Evolutionary conservation across 345 rosid genomes (phyloP).

Genomic region (Mallotus nudiflorus): DNA sequence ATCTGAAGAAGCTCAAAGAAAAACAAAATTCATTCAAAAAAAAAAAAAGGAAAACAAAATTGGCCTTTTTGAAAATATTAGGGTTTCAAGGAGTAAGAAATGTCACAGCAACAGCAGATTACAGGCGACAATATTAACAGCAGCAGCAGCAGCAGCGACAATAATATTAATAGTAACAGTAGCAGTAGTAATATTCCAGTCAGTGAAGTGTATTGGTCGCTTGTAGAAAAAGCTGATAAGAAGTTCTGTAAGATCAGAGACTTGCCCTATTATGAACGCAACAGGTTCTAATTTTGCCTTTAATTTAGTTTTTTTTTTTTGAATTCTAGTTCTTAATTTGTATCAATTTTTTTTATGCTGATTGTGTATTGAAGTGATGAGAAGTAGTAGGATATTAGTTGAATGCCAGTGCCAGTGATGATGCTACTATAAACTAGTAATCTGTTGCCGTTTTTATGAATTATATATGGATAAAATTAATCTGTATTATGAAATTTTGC

Average conservation of each 20-base stretch:
- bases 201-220: slow-evolving; percentile 87
- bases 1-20: no score
- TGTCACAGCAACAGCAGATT: slow-evolving; percentile 37
- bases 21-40: no score
- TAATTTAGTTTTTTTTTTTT: not conserved
- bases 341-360: not conserved
- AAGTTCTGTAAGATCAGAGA: slow-evolving; percentile 98
- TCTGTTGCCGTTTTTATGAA: no score
- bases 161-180: slow-evolving; percentile 1
- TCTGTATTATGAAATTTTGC: no score
- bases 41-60: no score
- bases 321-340: not conserved
- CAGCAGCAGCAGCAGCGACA: slow-evolving; percentile 20
- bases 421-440: no score
- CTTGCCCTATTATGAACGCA: slow-evolving; percentile 91
- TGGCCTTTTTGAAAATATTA: not conserved
- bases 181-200: slow-evolving; percentile 59
- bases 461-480: no score
- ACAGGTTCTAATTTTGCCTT: slow-evolving; percentile 47
- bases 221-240: slow-evolving; percentile 92
- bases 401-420: no score
- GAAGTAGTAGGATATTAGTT: no score
- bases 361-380: not conserved
- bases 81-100: slow-evolving; percentile 13
- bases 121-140: slow-evolving; percentile 4